Base-by-base conservation (phyloP, 257 asterid species). In the Solanum corneliomulleri region DNA sequence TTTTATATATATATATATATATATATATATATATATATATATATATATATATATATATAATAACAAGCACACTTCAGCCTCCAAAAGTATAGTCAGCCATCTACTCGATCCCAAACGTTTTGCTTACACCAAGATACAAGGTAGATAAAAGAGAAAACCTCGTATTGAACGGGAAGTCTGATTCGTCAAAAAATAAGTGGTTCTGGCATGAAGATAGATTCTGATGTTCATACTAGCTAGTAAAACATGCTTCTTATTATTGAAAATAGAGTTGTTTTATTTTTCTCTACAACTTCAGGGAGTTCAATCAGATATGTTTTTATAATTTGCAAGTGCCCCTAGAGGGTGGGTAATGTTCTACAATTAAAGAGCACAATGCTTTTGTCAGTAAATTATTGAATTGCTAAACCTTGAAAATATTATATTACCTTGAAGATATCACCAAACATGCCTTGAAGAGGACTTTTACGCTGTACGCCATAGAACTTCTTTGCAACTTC, bases 401-500 rank as follows among this genome's bases (percentile, higher is more conserved):
- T 49, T 25, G 16, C 60, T 21, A 66, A 64, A 47, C 68, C 23
- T 33, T 25, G 41, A 82, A 60, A 31, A 77, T 23, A 72, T 47
- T 44, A 88, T 91, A 93, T 47, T 80, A 80, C 99, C 98, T 96
- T 95, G 70, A 96, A 96, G 16, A 96, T 58, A 80, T 96, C 99
- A 88, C 99, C 99, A 87, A 96, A 93, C 97, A 95, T 94, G 91
- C 99, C 99, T 29, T 96, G 98, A 96, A 96, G 88, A 85, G 97
- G 75, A 89, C 90, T 95, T 91, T 90, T 89, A 52, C 98, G 97
- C 31, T 87, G 92, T 75, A 96, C 96, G 20, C 98, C 98, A 80
- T 95, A 96, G 84, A 96, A 96, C 90, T 93, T 95, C 91, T 92
- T 95, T 0, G 95, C 99, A 29, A 96, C 89, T 89, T 94, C 98